These are phyloP conservation scores for Scenedesmus sp. DNA, from an alignment of 163 green algal genomes.

Conservation along the genomic window DNA sequence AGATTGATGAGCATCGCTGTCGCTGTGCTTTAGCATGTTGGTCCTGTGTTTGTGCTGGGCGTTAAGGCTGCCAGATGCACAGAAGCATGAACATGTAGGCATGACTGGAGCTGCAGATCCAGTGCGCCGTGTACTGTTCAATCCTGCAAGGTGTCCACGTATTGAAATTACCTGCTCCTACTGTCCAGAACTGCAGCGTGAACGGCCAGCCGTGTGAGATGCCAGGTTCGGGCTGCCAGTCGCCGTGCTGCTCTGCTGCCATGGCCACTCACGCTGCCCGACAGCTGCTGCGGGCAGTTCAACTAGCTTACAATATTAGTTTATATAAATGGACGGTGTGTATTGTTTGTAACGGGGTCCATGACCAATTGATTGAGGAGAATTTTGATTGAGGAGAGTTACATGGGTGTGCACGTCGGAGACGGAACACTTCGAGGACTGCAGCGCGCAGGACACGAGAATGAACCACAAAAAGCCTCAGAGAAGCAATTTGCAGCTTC, in stretches of 20 bases:
- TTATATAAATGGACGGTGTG: neutral
- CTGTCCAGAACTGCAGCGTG: neutral
- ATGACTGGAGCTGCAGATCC: neutral
- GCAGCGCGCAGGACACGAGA: no score
- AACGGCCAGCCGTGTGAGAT: conserved; percentile 13
- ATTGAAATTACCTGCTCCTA: neutral
- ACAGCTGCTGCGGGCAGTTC: neutral
- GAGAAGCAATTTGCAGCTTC: no score
- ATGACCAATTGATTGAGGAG: no score
- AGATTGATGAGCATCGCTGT: neutral
- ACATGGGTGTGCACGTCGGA: no score
- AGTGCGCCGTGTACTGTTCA: neutral
- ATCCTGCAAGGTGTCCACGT: neutral
- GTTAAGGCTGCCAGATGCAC: neutral
- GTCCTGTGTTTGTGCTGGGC: neutral
- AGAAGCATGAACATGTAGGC: neutral
- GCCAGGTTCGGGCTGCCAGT: conserved; percentile 23
- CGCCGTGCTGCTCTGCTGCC: neutral
- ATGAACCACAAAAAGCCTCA: no score
- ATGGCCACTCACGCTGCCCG: neutral
- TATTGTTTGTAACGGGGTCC: no score
- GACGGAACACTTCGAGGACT: no score
- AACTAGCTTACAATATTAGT: neutral
- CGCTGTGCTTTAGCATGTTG: neutral
- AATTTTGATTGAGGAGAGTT: no score